Conservation (phyloP, 805 yeast genomes). For the Candida oleophila region DNA sequence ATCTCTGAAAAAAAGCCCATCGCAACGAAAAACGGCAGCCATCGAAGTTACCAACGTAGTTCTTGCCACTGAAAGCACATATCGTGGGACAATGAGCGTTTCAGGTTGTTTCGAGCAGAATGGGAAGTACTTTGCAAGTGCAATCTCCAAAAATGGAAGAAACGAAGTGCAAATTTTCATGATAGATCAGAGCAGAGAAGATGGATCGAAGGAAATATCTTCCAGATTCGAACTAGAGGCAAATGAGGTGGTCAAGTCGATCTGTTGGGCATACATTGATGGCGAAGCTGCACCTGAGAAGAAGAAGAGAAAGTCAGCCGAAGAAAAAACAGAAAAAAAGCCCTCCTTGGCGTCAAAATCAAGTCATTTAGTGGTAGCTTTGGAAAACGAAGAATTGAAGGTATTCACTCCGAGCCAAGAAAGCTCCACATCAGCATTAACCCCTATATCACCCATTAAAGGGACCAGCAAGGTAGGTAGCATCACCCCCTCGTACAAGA, state of each 20-base stretch:
- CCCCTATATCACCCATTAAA: not conserved
- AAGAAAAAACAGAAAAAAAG: conserved; percentile 18
- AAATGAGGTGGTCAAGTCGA: conserved; percentile 33
- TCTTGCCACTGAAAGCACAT: no score
- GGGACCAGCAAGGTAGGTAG: conserved; percentile 8
- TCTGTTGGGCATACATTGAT: conserved; percentile 32
- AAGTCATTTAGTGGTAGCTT: conserved; percentile 28
- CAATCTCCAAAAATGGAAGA: conserved; percentile 43
- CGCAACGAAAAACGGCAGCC: not conserved
- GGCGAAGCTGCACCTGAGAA: conserved; percentile 4
- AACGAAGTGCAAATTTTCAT: conserved; percentile 46
- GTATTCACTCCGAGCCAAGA: conserved; percentile 39
- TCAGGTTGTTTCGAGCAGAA: conserved; percentile 21
- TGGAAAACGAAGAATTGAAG: conserved; percentile 38
- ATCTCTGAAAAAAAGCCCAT: not conserved
- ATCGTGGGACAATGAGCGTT: no score
- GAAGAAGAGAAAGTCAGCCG: conserved; percentile 11
- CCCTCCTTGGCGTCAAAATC: conserved; percentile 4
- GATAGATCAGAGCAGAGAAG: conserved; percentile 11
- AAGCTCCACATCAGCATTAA: not conserved
- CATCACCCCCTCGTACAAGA: conserved; percentile 13
- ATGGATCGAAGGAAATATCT: conserved; percentile 17
- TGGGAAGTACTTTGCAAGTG: conserved; percentile 34
- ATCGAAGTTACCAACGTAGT: not conserved
- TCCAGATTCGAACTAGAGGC: conserved; percentile 40